Evolutionary conservation across 2,329 filamentous ascomycete species (phyloP), one percentile per base, ranked within the genome.

Genomic region (Septoria petroselini): DNA sequence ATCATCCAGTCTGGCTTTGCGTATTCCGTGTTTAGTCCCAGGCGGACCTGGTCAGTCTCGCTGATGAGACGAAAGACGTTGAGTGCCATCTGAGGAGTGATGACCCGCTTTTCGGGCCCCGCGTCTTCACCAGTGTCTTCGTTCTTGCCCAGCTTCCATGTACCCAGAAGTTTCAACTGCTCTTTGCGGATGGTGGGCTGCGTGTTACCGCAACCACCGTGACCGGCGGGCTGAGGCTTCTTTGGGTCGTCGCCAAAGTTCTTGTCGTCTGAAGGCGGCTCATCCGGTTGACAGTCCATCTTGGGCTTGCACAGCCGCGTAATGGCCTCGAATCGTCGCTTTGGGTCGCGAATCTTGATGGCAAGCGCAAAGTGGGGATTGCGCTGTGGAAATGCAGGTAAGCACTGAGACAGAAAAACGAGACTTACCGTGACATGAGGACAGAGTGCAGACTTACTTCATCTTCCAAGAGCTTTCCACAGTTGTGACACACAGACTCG

Each of bases 1-100:
- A 98, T 82, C 89, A 99, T 95, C 93, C 93, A 98, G 68, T 98
- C 93, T 0, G 93, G 93, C 39, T 91, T 85, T 49, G 94, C 91
- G 63, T 97, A 97, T 67, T 97, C 89, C 50, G 86, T 85, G 72
- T 91, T 98, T 63, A 98, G 75, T 27, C 93, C 93, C 74, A 99
- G 88, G 60, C 93, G 84, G 48, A 80, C 77, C 54, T 96, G 82
- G 53, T 95, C 91, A 14, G 85, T 79, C 52, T 90, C 84, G 2
- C 82, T 82, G 58, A 98, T 93, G 60, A 85, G 85, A 60, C 86
- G 85, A 71, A 99, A 87, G 62, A 97, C 86, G 62, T 86, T 85
- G 58, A 95, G 79, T 3, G 89, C 90, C 75, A 86, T 83, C 67
- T 91, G 84, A 2, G 93, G 88, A 11, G 86, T 91, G 62, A 98